Evolutionary conservation across 106 monocot genomes (phyloP).

Genomic region (Acorus calamus): DNA sequence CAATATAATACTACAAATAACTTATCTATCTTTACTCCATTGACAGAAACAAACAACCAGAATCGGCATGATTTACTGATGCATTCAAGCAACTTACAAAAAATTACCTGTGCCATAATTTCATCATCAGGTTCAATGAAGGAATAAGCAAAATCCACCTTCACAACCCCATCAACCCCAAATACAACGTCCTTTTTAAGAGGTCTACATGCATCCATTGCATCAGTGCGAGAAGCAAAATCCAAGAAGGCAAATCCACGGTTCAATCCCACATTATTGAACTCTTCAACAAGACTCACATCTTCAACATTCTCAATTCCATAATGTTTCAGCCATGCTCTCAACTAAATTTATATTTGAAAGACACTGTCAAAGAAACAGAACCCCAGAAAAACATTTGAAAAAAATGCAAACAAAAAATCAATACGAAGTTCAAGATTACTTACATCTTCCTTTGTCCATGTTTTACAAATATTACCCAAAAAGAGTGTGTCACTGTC

Average conservation of each 20-base stretch:
- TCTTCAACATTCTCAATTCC: slow-evolving; percentile 80
- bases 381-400: too few relatives aligned
- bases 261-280: slow-evolving; percentile 68
- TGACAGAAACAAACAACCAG: too few relatives aligned
- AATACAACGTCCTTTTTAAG: slow-evolving; percentile 73
- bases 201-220: slow-evolving; percentile 69
- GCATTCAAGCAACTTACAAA: neutral
- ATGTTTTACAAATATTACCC: slow-evolving; percentile 88
- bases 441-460: slow-evolving; percentile 84
- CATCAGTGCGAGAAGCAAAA: slow-evolving; percentile 70
- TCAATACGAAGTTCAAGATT: neutral
- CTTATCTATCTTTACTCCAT: too few relatives aligned
- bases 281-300: slow-evolving; percentile 63
- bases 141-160: slow-evolving; percentile 92
- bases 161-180: slow-evolving; percentile 67
- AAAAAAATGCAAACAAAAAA: neutral
- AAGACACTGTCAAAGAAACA: neutral
- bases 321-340: slow-evolving; percentile 62
- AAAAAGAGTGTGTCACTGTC: slow-evolving; percentile 89
- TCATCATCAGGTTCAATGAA: slow-evolving; percentile 86
- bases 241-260: slow-evolving; percentile 96
- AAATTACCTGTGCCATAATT: slow-evolving; percentile 80
- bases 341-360: slow-evolving; percentile 38
- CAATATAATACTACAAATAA: too few relatives aligned
- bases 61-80: too few relatives aligned